These are phyloP conservation scores for Tolypocladium ovalisporum DNA, from an alignment of 2,329 filamentous ascomycete genomes.

Conservation along the genomic window DNA sequence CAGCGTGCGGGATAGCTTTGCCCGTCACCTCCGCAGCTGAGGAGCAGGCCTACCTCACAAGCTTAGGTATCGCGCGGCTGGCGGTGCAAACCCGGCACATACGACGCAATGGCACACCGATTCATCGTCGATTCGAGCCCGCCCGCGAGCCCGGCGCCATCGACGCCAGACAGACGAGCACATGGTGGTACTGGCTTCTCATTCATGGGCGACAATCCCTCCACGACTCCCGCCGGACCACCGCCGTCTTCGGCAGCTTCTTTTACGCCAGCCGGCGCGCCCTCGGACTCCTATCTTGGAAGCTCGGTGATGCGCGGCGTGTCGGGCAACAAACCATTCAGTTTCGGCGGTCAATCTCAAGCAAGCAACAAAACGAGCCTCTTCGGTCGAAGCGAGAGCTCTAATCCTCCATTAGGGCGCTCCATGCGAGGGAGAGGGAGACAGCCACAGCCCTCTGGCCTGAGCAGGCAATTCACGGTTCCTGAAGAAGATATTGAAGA, in stretches of 20 bases:
- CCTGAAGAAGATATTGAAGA: conserved; percentile 20
- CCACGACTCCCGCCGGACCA: conserved; percentile 41
- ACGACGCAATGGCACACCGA: conserved; percentile 25
- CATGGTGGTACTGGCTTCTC: conserved; percentile 23
- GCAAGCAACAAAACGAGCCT: conserved; percentile 21
- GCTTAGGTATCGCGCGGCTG: background rate
- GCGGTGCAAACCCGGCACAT: background rate
- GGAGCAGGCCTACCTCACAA: background rate
- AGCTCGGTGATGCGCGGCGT: conserved; percentile 40
- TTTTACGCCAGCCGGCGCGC: conserved; percentile 46
- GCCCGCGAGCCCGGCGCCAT: conserved; percentile 30
- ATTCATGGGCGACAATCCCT: conserved; percentile 32
- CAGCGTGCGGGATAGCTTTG: background rate
- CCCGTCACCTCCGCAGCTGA: background rate
- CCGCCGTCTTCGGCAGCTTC: conserved; percentile 42
- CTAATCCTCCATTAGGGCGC: conserved; percentile 34
- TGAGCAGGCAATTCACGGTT: conserved; percentile 32
- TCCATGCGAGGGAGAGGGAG: conserved; percentile 31
- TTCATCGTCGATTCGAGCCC: conserved; percentile 34
- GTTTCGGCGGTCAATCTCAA: conserved; percentile 23
- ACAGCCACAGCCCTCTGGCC: conserved; percentile 39
- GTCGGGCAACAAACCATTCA: conserved; percentile 25
- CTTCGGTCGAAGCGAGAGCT: conserved; percentile 24
- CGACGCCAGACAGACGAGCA: conserved; percentile 35
- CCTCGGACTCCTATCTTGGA: conserved; percentile 41